Percentiles rank a stretch among this genome's conserved stretches.
phyloP scores from a whole-genome alignment of 129 eudicot species.

The Oenanthe sinensis region DNA sequence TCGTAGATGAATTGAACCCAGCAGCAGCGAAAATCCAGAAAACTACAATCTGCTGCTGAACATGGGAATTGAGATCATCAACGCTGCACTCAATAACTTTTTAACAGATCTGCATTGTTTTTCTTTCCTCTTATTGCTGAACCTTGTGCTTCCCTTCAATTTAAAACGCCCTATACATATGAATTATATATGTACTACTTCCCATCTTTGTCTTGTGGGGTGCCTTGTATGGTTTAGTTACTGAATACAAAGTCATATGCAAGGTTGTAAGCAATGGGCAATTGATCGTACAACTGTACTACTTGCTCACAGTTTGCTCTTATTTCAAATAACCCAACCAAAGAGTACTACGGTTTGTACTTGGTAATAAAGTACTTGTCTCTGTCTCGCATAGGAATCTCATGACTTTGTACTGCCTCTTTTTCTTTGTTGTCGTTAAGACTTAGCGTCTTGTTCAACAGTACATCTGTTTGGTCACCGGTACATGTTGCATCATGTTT shows the following conservation, averaged over 20 bases:
- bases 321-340: neutral
- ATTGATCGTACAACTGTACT: neutral
- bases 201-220: neutral
- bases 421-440: neutral
- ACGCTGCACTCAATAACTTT: conserved; percentile 99
- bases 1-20: conserved; percentile 33
- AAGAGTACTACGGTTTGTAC: conserved; percentile 3
- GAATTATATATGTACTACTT: neutral
- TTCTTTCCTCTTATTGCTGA: conserved; percentile 7
- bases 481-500: neutral
- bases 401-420: conserved; percentile 2
- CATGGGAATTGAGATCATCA: conserved; percentile 42
- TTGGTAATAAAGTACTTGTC: neutral
- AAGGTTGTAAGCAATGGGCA: neutral
- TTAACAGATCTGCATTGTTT: conserved; percentile 46
- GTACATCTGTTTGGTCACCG: neutral
- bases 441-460: conserved; percentile 1
- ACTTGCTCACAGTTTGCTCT: neutral
- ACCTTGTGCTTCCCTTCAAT: neutral
- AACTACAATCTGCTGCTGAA: neutral
- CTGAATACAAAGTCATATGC: neutral
- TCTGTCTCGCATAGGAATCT: neutral
- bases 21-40: neutral
- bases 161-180: no score
- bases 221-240: neutral